phyloP scores from a whole-genome alignment of 345 rosid species.

The Populus davidiana region DNA sequence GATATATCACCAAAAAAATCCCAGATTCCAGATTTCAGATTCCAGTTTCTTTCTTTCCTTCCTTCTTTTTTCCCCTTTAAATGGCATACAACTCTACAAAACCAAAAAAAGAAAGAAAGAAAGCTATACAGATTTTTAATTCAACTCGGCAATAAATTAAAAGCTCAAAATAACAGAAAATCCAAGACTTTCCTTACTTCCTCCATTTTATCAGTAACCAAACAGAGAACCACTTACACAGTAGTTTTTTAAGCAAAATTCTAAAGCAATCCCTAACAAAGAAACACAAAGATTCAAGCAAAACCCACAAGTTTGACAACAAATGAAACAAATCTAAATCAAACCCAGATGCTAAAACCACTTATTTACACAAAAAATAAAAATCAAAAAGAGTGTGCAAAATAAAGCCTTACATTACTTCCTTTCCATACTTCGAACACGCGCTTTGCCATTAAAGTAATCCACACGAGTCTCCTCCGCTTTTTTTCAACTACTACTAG shows the following conservation, averaged over 20 bases:
- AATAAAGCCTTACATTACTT: constrained; percentile 58
- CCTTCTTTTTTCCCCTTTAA: neutral
- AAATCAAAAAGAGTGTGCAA: neutral
- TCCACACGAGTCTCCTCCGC: constrained; percentile 14
- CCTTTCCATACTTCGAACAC: constrained; percentile 90
- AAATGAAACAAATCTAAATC: constrained; percentile 19
- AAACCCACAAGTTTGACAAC: constrained; percentile 9
- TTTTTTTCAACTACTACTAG: neutral
- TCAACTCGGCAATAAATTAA: neutral
- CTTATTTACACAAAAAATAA: neutral
- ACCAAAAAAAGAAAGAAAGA: neutral
- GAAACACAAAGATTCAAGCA: constrained; percentile 7
- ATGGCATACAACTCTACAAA: neutral
- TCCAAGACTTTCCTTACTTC: neutral
- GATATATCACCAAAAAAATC: neutral
- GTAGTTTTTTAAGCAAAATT: neutral
- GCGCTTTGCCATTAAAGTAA: constrained; percentile 66
- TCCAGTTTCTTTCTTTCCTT: neutral
- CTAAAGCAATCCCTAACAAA: neutral
- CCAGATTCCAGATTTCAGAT: neutral
- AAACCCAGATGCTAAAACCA: constrained; percentile 17
- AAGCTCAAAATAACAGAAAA: neutral
- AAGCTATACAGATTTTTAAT: neutral
- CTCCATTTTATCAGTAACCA: constrained; percentile 12
- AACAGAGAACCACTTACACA: constrained; percentile 5